Evolutionary conservation across 208 protist genomes (phyloP), one percentile per base, ranked within the genome.

Genomic region (Crithidia bombi): DNA sequence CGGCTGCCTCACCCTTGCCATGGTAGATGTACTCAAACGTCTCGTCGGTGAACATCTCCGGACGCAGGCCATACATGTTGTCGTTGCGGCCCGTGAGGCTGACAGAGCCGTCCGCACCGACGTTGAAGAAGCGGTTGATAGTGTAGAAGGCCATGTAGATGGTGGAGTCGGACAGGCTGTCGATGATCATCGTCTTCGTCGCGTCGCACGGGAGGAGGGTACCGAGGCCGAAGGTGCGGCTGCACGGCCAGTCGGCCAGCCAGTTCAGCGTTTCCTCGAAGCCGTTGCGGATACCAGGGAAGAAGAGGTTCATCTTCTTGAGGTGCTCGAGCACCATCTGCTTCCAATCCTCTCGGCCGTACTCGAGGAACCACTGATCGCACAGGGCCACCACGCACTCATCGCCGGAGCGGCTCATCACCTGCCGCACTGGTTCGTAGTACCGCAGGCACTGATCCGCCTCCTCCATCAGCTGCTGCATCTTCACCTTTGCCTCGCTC

Each of bases 81-180:
- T 78, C 67, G 5, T 49, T 56, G 47, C 56, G 69, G 50, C 86
- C 91, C 46, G 75, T 52, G 50, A 93, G 63, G n/a, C 41, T 59
- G 7, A 76, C 52, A n/a, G 67, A 68, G 50, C 86, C 92, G 62
- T 95, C 78, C 44, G 63, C 66, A 17, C 59, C 61, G 17, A 81
- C 91, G 73, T 99, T 98, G n/a, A 99, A 87, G 32, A 99, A 81
- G 62, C 99, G 98, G 35, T 97, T 90, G 67, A 99, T 93, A 15
- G 98, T 99, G 91, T 99, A 99, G 86, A 98, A 99, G 5, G 99
- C 98, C 98, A 99, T 99, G 90, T 99, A 99, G 82, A 99, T 99
- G 28, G 99, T 99, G 19, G 98, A 99, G 86, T 99, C 99, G 56
- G 97, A 99, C 0, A 99, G 92, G 43, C 98, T 99, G 81, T 99